A percentile compares a stretch with the other conserved stretches of the same genome.
phyloP scores from a whole-genome alignment of 306 rosid species.

The Casuarina glauca region DNA sequence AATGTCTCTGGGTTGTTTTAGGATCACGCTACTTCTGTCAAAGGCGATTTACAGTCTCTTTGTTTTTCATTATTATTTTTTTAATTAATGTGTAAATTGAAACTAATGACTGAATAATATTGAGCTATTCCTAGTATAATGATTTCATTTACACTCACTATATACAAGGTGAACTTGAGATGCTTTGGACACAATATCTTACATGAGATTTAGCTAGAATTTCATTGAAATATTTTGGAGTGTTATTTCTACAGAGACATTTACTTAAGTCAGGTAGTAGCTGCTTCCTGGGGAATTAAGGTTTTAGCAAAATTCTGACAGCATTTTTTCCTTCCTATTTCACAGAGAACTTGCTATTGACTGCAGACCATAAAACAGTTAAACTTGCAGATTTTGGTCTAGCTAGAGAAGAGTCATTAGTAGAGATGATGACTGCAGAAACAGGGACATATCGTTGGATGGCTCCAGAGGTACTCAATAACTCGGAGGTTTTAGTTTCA shows the following conservation, averaged over 20 bases:
- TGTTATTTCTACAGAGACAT: background rate
- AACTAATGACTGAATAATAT: background rate
- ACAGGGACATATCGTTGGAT: slow-evolving; percentile 97
- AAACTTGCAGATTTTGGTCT: slow-evolving; percentile 93
- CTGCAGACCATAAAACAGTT: slow-evolving; percentile 75
- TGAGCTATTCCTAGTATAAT: background rate
- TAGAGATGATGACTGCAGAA: slow-evolving; percentile 99
- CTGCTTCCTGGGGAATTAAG: background rate
- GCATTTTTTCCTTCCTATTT: slow-evolving; percentile 21
- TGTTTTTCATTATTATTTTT: background rate
- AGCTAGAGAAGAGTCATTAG: slow-evolving; percentile 93
- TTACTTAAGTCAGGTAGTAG: background rate
- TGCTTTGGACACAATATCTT: background rate
- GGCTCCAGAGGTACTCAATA: slow-evolving; percentile 84
- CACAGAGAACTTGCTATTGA: slow-evolving; percentile 82
- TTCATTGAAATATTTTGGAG: slow-evolving; percentile 1
- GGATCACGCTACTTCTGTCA: background rate
- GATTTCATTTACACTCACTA: background rate
- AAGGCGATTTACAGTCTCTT: background rate
- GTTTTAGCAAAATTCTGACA: slow-evolving; percentile 23
- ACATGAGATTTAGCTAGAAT: background rate
- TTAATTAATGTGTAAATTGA: background rate
- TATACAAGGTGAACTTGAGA: slow-evolving; percentile 17
- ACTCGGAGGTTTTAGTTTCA: slow-evolving; percentile 14
- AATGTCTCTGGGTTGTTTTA: background rate